These are phyloP conservation scores for Sporothrix inflata DNA, from an alignment of 2,329 filamentous ascomycete genomes.

Conservation along the genomic window DNA sequence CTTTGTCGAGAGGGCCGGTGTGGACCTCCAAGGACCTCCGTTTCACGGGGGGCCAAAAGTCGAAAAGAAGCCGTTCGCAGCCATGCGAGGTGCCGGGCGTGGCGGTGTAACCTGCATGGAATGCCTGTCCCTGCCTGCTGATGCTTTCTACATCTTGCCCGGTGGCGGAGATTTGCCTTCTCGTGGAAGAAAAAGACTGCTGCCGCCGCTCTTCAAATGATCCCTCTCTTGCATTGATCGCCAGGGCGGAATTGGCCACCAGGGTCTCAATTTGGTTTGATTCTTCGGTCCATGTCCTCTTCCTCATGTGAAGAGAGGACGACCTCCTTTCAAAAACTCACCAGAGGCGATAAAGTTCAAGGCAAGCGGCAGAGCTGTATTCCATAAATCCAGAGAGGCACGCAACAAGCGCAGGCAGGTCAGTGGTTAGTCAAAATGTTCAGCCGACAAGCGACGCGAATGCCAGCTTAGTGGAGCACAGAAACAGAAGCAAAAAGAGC, in stretches of 20 bases:
- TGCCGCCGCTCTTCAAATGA: slow-evolving; percentile 26
- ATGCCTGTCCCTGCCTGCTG: slow-evolving; percentile 22
- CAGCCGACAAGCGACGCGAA: not conserved
- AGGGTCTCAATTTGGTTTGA: not conserved
- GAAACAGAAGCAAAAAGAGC: slow-evolving; percentile 10
- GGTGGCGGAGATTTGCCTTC: not conserved
- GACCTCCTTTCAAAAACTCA: slow-evolving; percentile 59
- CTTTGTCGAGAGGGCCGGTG: slow-evolving; percentile 2
- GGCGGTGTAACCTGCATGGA: not conserved
- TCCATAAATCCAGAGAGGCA: not conserved
- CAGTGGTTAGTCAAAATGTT: slow-evolving; percentile 26
- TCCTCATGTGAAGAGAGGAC: slow-evolving; percentile 40
- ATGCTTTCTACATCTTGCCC: not conserved
- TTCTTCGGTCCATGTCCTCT: not conserved
- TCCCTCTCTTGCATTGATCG: slow-evolving; percentile 19
- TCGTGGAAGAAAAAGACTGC: not conserved
- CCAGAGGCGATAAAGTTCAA: slow-evolving; percentile 90
- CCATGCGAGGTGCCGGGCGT: not conserved
- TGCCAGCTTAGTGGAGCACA: not conserved
- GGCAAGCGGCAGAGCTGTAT: slow-evolving; percentile 73
- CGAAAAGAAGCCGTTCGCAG: not conserved
- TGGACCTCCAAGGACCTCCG: not conserved
- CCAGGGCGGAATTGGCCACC: slow-evolving; percentile 19
- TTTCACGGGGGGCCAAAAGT: slow-evolving; percentile 19
- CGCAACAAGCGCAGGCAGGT: slow-evolving; percentile 20